Base-by-base conservation (phyloP, 164 flowering plant species). In the Buxus sempervirens region DNA sequence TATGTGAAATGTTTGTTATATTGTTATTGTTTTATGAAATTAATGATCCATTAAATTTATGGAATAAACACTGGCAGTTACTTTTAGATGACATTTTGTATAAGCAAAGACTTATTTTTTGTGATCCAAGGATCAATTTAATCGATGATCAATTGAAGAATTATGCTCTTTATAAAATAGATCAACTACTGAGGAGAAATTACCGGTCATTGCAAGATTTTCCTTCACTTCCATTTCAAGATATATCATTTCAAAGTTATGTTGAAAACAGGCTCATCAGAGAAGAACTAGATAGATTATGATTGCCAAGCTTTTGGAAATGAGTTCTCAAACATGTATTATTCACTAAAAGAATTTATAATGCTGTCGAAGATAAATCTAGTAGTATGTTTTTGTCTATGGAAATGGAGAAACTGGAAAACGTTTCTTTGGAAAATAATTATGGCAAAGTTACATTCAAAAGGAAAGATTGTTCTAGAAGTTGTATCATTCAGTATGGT, bases 401-500 rank as follows among this genome's bases (percentile, higher is more conserved):
- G 73, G 69, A 0, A n/a, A 18, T 49, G 64, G 73, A 0, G 45
- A 63, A 0, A 57, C 74, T 9, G 58, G 49, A 71, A 71, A 19
- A 72, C 54, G 0, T 65, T 22, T 54, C n/a, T 72, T n/a, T 66
- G 45, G 54, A 58, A 20, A 1, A 51, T 64, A 0, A 48, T 72
- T 0, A 15, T 59, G 0, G 1, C 63, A 13, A 19, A 20, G 9
- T 0, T 58, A 5, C 21, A 54, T 0, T 65, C 65, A 32, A 15
- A 57, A 48, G n/a, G 62, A 1, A n/a, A 41, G 1, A 67, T 73
- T 32, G 58, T 67, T 0, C 13, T 68, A 3, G 27, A 23, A 13
- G 67, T 62, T 15, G 68, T 58, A 16, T 73, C 71, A 3, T 23
- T 25, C 0, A 71, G 75, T 0, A 65, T 71, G 0, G 53, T 62